Base-by-base conservation (phyloP, 805 yeast genomes). In the Schwanniomyces yamadae region DNA sequence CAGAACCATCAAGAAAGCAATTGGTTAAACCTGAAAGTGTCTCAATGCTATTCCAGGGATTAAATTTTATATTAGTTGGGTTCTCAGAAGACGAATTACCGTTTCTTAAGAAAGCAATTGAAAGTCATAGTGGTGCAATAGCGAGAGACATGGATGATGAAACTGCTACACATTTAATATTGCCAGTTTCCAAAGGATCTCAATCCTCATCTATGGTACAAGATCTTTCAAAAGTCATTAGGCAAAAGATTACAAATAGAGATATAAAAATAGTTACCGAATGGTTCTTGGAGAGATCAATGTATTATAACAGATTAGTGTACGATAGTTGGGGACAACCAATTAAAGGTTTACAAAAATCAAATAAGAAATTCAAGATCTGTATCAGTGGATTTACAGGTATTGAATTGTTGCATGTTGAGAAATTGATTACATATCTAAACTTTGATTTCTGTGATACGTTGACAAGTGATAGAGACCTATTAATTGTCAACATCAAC, bases 311-410 rank as follows among this genome's bases (percentile, higher is more conserved):
- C 28, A 54, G 59, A 29, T 46, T 76, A 5, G 57, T 62, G 11
- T 48, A 56, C 22, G 95, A 83, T 51, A 54, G 63, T 11, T 86
- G 95, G 95, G 74, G 83, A 3, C 51, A 52, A 34, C 86, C 85
- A 2, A 63, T 75, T 33, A 58, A 28, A 37, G 67, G 70, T 5
- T 41, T 62, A 8, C 46, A 52, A 10, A 42, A 44, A 23, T 51
- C 59, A 38, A 42, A 37, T 4, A 47, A 36, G 14, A 46, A 47
- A 27, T 60, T 55, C 41, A 51, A 51, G 33, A 63, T 83, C 4
- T 70, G 83, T 42, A 67, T 83, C 3, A 75, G 87, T 3, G 95
- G 95, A 3, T 87, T 82, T 54, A 71, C 79, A 14, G 95, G 95
- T 0, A 78, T 84, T 18, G 95, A 87, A 56, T 60, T 78, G 12